These are phyloP conservation scores for Neobulgaria alba DNA, from an alignment of 2,329 filamentous ascomycete species.

Conservation along the genomic window DNA sequence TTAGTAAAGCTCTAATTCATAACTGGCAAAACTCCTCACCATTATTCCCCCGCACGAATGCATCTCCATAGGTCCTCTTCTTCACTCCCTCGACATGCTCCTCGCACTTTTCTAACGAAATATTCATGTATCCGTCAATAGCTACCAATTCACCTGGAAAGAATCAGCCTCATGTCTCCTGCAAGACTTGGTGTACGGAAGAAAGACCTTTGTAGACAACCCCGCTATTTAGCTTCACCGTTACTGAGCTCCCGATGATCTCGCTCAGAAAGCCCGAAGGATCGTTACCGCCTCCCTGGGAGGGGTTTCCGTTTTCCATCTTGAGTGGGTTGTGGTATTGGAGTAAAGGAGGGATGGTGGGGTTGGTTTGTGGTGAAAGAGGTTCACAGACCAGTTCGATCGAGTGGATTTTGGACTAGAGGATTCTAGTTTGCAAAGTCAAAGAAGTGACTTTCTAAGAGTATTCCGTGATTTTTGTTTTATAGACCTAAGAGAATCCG, in stretches of 20 bases:
- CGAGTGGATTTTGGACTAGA: not conserved
- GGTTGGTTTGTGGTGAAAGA: not conserved
- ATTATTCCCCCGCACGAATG: constrained; percentile 94
- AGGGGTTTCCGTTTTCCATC: constrained; percentile 65
- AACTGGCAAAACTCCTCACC: constrained; percentile 43
- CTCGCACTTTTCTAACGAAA: constrained; percentile 89
- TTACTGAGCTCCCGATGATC: constrained; percentile 89
- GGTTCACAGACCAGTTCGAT: not conserved
- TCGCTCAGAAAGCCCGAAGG: constrained; percentile 88
- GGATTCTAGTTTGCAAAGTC: not conserved
- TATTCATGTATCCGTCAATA: constrained; percentile 99
- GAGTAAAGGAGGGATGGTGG: not conserved
- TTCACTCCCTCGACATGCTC: constrained; percentile 84
- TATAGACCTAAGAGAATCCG: no score
- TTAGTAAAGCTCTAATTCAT: no score
- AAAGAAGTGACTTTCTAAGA: no score
- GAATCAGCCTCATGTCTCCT: constrained; percentile 11
- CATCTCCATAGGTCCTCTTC: constrained; percentile 80
- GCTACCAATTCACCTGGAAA: constrained; percentile 80
- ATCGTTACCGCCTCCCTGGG: constrained; percentile 70
- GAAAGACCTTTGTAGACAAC: constrained; percentile 86
- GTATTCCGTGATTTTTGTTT: no score
- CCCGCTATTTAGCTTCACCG: constrained; percentile 97
- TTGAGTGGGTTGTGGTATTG: constrained; percentile 11
- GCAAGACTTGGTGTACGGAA: no score